Conservation (phyloP, 176 grass and related monocot genomes). For the Triticum dicoccoides region DNA sequence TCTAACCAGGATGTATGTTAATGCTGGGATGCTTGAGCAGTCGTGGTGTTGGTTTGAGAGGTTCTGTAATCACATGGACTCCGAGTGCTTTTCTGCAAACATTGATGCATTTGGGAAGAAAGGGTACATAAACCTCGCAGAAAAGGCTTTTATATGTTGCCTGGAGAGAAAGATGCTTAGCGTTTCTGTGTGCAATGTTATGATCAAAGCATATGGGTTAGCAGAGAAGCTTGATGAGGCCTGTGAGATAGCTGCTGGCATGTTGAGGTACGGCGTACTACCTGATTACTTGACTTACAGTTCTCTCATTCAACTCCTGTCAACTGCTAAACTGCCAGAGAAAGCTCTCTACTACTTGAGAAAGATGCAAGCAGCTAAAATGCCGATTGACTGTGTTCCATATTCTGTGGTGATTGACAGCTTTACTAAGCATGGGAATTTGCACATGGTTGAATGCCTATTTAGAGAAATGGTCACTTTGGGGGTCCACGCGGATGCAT, state of each 20-base stretch:
- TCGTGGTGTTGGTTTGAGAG: slow-evolving; percentile 85
- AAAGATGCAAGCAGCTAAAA: slow-evolving; percentile 63
- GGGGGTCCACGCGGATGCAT: slow-evolving; percentile 52
- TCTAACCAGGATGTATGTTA: slow-evolving; percentile 89
- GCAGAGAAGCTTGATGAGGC: slow-evolving; percentile 62
- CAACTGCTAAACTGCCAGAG: slow-evolving; percentile 44
- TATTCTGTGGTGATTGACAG: slow-evolving; percentile 69
- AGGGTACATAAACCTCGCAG: slow-evolving; percentile 55
- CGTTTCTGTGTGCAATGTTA: slow-evolving; percentile 83
- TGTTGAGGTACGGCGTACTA: slow-evolving; percentile 59
- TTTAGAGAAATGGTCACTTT: slow-evolving; percentile 78
- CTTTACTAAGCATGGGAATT: slow-evolving; percentile 56
- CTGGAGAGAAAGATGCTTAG: slow-evolving; percentile 60
- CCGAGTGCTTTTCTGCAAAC: slow-evolving; percentile 74
- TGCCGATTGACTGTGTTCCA: slow-evolving; percentile 57
- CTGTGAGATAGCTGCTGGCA: slow-evolving; percentile 68
- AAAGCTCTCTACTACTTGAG: slow-evolving; percentile 70
- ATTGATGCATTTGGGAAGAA: slow-evolving; percentile 84
- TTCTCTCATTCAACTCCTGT: slow-evolving; percentile 79
- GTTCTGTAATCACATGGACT: slow-evolving; percentile 52
- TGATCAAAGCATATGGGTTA: slow-evolving; percentile 89
- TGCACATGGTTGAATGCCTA: slow-evolving; percentile 55
- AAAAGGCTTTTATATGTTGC: slow-evolving; percentile 76
- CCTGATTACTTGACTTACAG: slow-evolving; percentile 82
- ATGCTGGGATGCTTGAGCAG: slow-evolving; percentile 60